Conservation (phyloP, 805 yeast genomes). For the Saccharomycopsis olivae region DNA sequence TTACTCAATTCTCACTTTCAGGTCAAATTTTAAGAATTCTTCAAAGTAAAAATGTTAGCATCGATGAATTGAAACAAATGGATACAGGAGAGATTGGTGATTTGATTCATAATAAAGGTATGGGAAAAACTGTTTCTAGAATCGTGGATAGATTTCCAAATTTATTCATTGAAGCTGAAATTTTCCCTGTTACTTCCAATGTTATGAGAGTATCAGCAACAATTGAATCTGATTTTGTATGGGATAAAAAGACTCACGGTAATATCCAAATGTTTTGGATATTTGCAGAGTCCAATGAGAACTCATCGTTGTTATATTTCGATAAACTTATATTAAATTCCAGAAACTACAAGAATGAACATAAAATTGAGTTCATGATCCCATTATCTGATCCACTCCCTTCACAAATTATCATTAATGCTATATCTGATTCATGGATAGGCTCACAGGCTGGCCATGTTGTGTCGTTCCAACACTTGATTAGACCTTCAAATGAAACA, state of each 20-base stretch:
- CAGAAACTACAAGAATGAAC: constrained; percentile 41
- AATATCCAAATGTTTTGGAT: constrained; percentile 85
- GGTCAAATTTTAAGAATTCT: constrained; percentile 52
- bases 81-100: constrained; percentile 75
- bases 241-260: constrained; percentile 82
- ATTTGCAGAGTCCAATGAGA: constrained; percentile 69
- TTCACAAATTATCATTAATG: constrained; percentile 71
- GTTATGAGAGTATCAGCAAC: constrained; percentile 74
- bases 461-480: constrained; percentile 81
- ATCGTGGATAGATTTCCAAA: constrained; percentile 66
- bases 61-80: constrained; percentile 68
- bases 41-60: constrained; percentile 51
- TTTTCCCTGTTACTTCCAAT: constrained; percentile 78
- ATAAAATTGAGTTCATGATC: constrained; percentile 83
- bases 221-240: constrained; percentile 66
- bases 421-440: constrained; percentile 79
- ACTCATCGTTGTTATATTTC: constrained; percentile 60
- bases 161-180: constrained; percentile 64
- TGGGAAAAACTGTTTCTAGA: constrained; percentile 56
- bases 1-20: constrained; percentile 78
- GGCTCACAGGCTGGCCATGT: constrained; percentile 72
- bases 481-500: constrained; percentile 81
- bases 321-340: constrained; percentile 67
- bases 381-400: constrained; percentile 88
- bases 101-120: constrained; percentile 66